These are phyloP conservation scores for Pelargonium myrrhifolium DNA, from an alignment of 441 rosid species.

Conservation along the genomic window DNA sequence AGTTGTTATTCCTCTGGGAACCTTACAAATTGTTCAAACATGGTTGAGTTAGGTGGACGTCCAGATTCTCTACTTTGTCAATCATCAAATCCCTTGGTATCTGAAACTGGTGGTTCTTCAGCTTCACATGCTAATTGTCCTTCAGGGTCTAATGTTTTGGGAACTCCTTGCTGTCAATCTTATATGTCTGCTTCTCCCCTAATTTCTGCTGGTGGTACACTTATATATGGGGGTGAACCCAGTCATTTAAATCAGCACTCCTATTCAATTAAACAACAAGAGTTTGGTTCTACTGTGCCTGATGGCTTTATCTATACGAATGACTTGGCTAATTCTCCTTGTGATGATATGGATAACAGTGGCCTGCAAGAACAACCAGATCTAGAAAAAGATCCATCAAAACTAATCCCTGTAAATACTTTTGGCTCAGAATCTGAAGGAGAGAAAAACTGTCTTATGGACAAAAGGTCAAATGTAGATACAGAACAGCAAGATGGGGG, in stretches of 20 bases:
- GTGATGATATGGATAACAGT: slow-evolving; percentile 30
- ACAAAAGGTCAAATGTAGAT: slow-evolving; percentile 27
- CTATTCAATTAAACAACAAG: slow-evolving; percentile 41
- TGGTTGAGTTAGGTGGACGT: slow-evolving; percentile 32
- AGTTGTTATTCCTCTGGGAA: slow-evolving; percentile 35
- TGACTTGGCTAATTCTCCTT: slow-evolving; percentile 38
- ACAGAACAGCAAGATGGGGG: slow-evolving; percentile 51
- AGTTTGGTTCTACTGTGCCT: slow-evolving; percentile 25
- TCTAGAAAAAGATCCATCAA: slow-evolving; percentile 44
- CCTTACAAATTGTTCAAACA: slow-evolving; percentile 32
- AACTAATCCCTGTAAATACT: slow-evolving; percentile 53
- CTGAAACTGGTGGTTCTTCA: slow-evolving; percentile 33
- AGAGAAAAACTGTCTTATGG: slow-evolving; percentile 31
- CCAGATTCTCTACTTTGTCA: slow-evolving; percentile 30
- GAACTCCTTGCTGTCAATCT: slow-evolving; percentile 35
- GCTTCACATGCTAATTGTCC: slow-evolving; percentile 35
- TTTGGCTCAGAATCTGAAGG: slow-evolving; percentile 42
- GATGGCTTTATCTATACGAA: slow-evolving; percentile 43
- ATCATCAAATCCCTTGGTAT: slow-evolving; percentile 34
- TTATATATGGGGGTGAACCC: slow-evolving; percentile 33
- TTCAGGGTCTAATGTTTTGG: slow-evolving; percentile 35
- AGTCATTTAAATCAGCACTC: slow-evolving; percentile 34
- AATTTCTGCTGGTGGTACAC: slow-evolving; percentile 29
- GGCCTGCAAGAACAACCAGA: slow-evolving; percentile 44
- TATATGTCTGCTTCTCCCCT: slow-evolving; percentile 36